These are phyloP conservation scores for Yamadazyma diddensiae DNA, from an alignment of 1,139 yeast species.

Conservation along the genomic window DNA sequence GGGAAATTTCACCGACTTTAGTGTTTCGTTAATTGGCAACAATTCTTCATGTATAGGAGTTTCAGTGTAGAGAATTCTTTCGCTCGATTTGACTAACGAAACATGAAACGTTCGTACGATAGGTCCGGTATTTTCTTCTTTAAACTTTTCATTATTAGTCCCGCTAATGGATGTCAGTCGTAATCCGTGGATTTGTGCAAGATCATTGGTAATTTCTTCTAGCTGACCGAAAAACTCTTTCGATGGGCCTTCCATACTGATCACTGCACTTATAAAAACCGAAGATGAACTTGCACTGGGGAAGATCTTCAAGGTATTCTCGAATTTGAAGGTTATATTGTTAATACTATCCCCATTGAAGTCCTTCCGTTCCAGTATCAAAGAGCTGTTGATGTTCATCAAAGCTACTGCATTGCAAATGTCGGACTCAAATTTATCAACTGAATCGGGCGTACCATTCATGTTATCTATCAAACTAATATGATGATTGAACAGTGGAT, in stretches of 20 bases:
- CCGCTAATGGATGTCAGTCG: too few species aligned
- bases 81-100: conserved; percentile 2
- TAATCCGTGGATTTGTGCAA: too few species aligned
- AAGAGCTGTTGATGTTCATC: too few species aligned
- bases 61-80: not conserved
- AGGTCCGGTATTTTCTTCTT: too few species aligned
- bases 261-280: conserved; percentile 9
- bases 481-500: not conserved
- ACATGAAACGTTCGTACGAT: too few species aligned
- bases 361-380: too few species aligned
- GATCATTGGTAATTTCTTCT: not conserved
- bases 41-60: not conserved
- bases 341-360: too few species aligned
- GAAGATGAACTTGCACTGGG: conserved; percentile 7
- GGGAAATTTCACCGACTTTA: too few species aligned
- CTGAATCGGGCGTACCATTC: not conserved
- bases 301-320: conserved; percentile 8
- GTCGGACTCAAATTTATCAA: not conserved
- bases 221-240: not conserved
- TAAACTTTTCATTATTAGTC: too few species aligned
- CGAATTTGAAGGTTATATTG: conserved; percentile 7
- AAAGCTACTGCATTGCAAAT: too few species aligned
- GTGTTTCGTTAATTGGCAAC: not conserved
- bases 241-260: conserved; percentile 1
- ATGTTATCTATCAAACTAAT: not conserved